Conservation (phyloP, 2,329 filamentous ascomycete genomes). For the Pseudomassariella vexata region DNA sequence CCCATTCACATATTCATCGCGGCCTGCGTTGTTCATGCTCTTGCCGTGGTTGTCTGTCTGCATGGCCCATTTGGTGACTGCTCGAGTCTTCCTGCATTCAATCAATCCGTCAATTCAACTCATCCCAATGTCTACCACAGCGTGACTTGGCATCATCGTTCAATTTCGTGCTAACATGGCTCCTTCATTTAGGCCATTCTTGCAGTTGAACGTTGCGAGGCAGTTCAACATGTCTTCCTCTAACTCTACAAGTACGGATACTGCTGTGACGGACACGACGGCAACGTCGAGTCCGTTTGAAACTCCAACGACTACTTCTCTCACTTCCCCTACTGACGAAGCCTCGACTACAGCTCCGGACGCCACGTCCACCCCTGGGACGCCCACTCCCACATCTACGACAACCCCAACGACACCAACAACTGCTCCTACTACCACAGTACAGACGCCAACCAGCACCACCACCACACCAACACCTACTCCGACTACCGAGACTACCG, state of each 20-base stretch:
- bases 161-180: slow-evolving; percentile 6
- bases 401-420: neutral
- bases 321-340: slow-evolving; percentile 3
- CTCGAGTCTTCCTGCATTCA: too few species aligned
- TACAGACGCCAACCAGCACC: slow-evolving; percentile 6
- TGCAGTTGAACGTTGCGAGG: slow-evolving; percentile 7
- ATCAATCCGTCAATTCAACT: neutral
- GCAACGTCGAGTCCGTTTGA: slow-evolving; percentile 3
- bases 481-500: neutral
- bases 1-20: too few species aligned
- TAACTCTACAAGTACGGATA: slow-evolving; percentile 10
- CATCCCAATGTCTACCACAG: neutral
- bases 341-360: too few species aligned
- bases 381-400: slow-evolving; percentile 5
- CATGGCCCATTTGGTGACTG: too few species aligned
- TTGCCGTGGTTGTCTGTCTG: too few species aligned
- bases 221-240: slow-evolving; percentile 11
- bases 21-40: too few species aligned
- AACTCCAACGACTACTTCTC: slow-evolving; percentile 1
- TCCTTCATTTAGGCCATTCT: slow-evolving; percentile 6
- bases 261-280: slow-evolving; percentile 5
- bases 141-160: neutral
- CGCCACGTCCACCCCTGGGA: slow-evolving; percentile 2
- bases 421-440: neutral
- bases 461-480: slow-evolving; percentile 7